Evolutionary conservation across 495 filamentous ascomycete species (phyloP).

Genomic region (Tuber calosporum): DNA sequence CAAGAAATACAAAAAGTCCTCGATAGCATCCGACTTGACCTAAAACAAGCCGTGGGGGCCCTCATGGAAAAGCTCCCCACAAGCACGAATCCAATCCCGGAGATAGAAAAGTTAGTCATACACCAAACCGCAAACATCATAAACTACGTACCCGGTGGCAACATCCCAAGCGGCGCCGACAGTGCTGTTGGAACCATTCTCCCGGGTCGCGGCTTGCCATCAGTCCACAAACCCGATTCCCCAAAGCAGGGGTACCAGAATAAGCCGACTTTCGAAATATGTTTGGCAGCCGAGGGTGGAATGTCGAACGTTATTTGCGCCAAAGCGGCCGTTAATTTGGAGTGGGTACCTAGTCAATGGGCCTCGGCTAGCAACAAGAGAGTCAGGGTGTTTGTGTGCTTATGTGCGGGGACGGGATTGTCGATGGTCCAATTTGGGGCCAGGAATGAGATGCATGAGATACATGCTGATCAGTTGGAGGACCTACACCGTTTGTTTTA

Average conservation of each 20-base stretch:
- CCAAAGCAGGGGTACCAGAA: background rate
- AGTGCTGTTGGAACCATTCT: background rate
- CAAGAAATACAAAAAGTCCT: background rate
- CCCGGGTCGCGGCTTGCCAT: background rate
- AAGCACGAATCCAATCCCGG: background rate
- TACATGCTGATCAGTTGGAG: background rate
- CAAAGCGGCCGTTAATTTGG: background rate
- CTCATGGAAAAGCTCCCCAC: background rate
- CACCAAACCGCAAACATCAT: background rate
- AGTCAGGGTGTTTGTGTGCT: background rate
- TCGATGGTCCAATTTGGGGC: background rate
- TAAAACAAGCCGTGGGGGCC: background rate
- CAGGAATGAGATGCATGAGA: background rate
- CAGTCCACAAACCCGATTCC: background rate
- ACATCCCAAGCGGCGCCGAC: too few relatives aligned
- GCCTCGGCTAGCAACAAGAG: background rate
- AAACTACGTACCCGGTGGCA: background rate
- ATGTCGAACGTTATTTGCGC: background rate
- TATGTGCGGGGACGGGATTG: background rate
- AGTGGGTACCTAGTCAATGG: background rate
- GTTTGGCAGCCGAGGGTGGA: background rate
- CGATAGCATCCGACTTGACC: background rate
- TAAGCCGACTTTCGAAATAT: conserved; percentile 2
- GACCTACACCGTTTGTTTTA: conserved; percentile 3
- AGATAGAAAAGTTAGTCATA: background rate